Percentiles rank a stretch among this genome's conserved stretches.
Evolutionary conservation across 139 green algal genomes (phyloP).

Genomic region (Ettlia oleoabundans): DNA sequence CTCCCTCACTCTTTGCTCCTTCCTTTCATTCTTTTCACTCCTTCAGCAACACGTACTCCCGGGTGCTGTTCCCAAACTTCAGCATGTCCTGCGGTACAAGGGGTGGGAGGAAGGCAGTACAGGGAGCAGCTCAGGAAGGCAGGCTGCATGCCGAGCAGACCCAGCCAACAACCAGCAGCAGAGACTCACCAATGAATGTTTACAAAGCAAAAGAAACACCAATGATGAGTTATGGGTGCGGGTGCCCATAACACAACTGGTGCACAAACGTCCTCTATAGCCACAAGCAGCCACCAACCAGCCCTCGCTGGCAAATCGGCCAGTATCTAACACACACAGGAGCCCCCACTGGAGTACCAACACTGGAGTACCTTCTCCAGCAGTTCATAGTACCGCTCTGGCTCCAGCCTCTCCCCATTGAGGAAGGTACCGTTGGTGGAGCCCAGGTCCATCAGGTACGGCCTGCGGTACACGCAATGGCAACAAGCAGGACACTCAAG

Average conservation of each 20-base stretch:
- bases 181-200: too few relatives aligned
- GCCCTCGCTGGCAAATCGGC: neutral
- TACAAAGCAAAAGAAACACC: too few relatives aligned
- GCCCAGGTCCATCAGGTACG: constrained; percentile 94
- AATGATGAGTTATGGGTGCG: too few relatives aligned
- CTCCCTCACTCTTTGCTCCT: too few relatives aligned
- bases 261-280: too few relatives aligned
- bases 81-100: constrained; percentile 78
- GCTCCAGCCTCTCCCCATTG: constrained; percentile 87
- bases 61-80: constrained; percentile 84
- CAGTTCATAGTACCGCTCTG: constrained; percentile 89
- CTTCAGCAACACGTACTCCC: constrained; percentile 95
- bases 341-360: too few relatives aligned
- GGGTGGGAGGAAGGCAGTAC: neutral
- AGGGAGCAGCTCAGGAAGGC: neutral
- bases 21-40: constrained; percentile 49
- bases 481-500: too few relatives aligned
- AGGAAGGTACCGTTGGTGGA: constrained; percentile 94
- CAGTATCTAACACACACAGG: neutral
- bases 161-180: neutral
- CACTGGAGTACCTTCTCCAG: constrained; percentile 65
- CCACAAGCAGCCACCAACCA: neutral
- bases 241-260: too few relatives aligned
- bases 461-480: constrained; percentile 40
- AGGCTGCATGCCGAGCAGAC: neutral